A percentile compares a stretch with the other conserved stretches of the same genome.
phyloP scores from a whole-genome alignment of 2,329 filamentous ascomycete species.

The Sarocladium kiliense region DNA sequence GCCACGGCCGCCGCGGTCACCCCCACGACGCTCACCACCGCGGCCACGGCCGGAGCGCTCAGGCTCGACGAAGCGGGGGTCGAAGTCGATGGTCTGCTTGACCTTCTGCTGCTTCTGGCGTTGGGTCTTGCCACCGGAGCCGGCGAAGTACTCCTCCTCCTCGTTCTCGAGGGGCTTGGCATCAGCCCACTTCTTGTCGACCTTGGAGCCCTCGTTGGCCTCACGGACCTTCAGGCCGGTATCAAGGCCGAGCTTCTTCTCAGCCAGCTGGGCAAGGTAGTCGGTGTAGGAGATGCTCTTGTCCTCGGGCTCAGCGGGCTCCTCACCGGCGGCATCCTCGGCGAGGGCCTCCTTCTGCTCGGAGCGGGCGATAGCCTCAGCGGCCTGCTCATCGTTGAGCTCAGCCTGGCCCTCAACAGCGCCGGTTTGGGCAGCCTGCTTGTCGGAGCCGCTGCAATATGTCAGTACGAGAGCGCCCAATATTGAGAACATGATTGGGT shows the following conservation, averaged over 20 bases:
- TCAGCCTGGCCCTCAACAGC: slow-evolving; percentile 75
- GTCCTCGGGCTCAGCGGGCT: slow-evolving; percentile 65
- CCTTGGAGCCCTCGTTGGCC: slow-evolving; percentile 85
- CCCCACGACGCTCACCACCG: slow-evolving; percentile 47
- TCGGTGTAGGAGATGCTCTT: slow-evolving; percentile 87
- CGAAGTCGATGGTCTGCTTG: slow-evolving; percentile 86
- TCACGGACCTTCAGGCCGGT: slow-evolving; percentile 67
- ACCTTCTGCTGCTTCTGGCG: slow-evolving; percentile 87
- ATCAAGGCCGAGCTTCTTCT: slow-evolving; percentile 72
- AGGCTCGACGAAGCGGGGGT: slow-evolving; percentile 74
- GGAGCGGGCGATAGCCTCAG: slow-evolving; percentile 78
- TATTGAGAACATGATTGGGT: not conserved
- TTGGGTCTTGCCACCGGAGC: slow-evolving; percentile 68
- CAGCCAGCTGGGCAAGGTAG: slow-evolving; percentile 68
- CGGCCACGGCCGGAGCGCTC: slow-evolving; percentile 49
- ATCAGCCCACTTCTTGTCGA: slow-evolving; percentile 87
- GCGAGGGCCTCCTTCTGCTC: slow-evolving; percentile 69
- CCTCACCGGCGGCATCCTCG: slow-evolving; percentile 43
- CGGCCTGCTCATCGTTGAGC: slow-evolving; percentile 86
- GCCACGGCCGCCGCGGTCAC: slow-evolving; percentile 42
- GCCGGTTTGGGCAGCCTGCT: slow-evolving; percentile 83
- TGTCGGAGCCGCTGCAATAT: slow-evolving; percentile 64
- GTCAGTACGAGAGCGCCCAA: not conserved
- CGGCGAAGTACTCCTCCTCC: slow-evolving; percentile 72
- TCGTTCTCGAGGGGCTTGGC: slow-evolving; percentile 68